Conservation (phyloP, 306 rosid species). For the Psophocarpus tetragonolobus region DNA sequence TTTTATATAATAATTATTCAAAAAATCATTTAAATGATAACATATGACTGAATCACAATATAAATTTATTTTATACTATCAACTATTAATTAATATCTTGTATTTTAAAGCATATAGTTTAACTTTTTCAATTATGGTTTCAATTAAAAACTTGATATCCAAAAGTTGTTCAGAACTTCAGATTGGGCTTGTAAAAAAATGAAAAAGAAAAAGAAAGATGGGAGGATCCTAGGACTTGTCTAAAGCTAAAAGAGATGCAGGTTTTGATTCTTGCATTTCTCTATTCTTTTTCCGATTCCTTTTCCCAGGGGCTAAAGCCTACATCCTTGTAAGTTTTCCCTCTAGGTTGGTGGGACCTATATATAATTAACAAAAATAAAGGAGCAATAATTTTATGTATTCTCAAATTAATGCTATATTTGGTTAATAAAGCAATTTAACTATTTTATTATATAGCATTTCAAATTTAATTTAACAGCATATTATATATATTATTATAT, state of each 20-base stretch:
- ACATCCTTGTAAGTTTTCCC: not conserved
- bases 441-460: not conserved
- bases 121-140: not conserved
- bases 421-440: not conserved
- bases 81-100: not conserved
- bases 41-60: too few relatives aligned
- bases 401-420: not conserved
- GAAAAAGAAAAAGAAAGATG: too few relatives aligned
- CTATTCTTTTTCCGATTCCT: not conserved
- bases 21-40: too few relatives aligned
- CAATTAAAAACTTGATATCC: too few relatives aligned
- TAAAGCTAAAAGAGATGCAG: not conserved
- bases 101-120: not conserved
- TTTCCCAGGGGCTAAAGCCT: not conserved
- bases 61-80: too few relatives aligned
- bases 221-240: not conserved
- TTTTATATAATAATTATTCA: too few relatives aligned
- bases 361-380: not conserved
- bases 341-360: not conserved
- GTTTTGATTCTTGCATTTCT: not conserved
- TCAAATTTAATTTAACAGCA: too few relatives aligned
- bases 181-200: too few relatives aligned
- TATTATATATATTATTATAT: too few relatives aligned
- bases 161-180: not conserved
- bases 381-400: not conserved